Percentiles rank a stretch among this genome's conserved stretches.
phyloP scores from a whole-genome alignment of 2,329 filamentous ascomycete species.

The Alternaria gaisen region DNA sequence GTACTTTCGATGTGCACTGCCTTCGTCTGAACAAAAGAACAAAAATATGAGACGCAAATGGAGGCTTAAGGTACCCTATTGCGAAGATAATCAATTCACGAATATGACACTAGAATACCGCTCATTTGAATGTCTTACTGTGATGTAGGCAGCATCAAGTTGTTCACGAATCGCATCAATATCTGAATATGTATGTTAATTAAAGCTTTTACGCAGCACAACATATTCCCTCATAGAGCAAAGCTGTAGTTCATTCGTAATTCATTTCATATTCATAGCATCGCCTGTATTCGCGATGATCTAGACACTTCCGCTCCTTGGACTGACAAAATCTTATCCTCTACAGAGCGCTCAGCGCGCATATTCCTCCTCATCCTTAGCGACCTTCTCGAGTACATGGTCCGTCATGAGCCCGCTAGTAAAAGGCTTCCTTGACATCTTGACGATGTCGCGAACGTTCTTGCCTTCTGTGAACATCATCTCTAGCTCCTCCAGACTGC shows the following conservation, averaged over 20 bases:
- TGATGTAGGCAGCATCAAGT: no score
- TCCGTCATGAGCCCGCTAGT: slow-evolving; percentile 15
- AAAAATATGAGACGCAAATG: background rate
- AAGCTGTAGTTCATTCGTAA: background rate
- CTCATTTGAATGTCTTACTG: no score
- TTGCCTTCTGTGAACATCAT: slow-evolving; percentile 53
- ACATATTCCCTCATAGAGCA: background rate
- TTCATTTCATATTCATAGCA: slow-evolving; percentile 5
- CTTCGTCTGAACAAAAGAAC: background rate
- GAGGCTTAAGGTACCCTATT: no score
- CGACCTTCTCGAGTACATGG: slow-evolving; percentile 22
- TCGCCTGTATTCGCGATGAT: background rate
- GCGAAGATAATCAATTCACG: no score
- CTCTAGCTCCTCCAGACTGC: slow-evolving; percentile 57
- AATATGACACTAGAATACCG: no score
- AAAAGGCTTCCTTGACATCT: slow-evolving; percentile 31
- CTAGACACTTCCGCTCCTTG: background rate
- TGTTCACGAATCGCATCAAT: background rate
- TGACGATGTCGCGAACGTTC: slow-evolving; percentile 37
- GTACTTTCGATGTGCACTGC: background rate
- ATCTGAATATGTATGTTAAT: background rate
- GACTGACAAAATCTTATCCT: background rate
- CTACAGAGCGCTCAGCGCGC: background rate
- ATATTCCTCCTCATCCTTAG: slow-evolving; percentile 22
- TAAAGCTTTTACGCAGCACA: background rate